A percentile compares a stretch with the other conserved stretches of the same genome.
These are phyloP conservation scores for Xylaria bambusicola DNA, from an alignment of 495 filamentous ascomycete species.

Conservation along the genomic window DNA sequence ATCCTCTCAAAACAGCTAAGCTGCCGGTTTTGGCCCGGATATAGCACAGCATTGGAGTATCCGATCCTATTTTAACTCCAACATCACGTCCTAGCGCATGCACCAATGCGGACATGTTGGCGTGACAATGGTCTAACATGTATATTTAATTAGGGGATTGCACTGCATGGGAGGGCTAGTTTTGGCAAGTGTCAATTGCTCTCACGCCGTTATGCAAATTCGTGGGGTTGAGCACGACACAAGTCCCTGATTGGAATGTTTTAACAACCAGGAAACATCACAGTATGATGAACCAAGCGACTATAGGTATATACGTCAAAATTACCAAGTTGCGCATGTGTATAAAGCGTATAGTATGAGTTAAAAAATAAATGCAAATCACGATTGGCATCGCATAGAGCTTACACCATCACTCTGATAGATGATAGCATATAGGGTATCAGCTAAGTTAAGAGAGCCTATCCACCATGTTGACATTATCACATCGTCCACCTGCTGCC, in stretches of 20 bases:
- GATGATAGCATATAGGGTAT: no score
- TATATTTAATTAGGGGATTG: constrained; percentile 1
- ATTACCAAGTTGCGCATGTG: constrained; percentile 29
- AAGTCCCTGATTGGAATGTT: constrained; percentile 4
- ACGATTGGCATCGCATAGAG: no score
- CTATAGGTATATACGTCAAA: constrained; percentile 17
- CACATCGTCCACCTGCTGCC: no score
- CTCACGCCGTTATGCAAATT: not conserved
- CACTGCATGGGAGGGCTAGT: not conserved
- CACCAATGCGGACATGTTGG: constrained; percentile 23
- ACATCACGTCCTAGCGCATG: constrained; percentile 14
- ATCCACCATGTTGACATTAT: no score
- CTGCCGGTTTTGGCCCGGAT: constrained; percentile 16
- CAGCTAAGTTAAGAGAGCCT: no score
- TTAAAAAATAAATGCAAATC: constrained; percentile 21
- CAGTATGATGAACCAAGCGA: constrained; percentile 16
- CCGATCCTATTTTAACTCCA: constrained; percentile 17
- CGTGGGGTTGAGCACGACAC: not conserved
- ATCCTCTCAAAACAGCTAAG: constrained; percentile 17
- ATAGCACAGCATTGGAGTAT: constrained; percentile 31
- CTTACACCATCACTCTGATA: no score
- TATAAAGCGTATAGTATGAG: constrained; percentile 29
- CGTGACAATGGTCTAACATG: constrained; percentile 22
- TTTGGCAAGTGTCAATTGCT: not conserved
- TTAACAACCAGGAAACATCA: not conserved